Conservation (phyloP, 805 yeast genomes). For the Sugiyamaella chiloensis region DNA sequence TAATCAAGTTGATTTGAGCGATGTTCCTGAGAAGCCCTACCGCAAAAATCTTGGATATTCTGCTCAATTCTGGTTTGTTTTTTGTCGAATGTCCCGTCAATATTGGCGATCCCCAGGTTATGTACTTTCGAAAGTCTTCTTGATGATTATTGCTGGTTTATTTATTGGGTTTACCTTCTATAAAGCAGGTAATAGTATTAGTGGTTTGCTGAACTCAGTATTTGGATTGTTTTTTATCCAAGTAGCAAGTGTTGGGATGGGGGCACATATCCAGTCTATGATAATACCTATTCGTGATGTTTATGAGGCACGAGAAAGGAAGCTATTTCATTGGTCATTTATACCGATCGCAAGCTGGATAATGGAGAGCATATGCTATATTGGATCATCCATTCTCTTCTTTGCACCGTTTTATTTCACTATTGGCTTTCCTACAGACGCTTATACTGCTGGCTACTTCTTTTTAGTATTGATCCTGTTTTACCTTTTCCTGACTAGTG, state of each 20-base stretch:
- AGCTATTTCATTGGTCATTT: slow-evolving; percentile 60
- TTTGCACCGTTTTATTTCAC: slow-evolving; percentile 63
- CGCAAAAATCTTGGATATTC: background rate
- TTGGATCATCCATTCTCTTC: slow-evolving; percentile 54
- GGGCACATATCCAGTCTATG: slow-evolving; percentile 58
- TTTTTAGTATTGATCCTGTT: slow-evolving; percentile 39
- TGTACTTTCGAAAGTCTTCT: background rate
- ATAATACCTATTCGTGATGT: slow-evolving; percentile 55
- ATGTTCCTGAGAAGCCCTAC: background rate
- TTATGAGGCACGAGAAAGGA: slow-evolving; percentile 66
- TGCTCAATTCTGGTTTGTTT: slow-evolving; percentile 1
- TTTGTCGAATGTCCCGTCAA: background rate
- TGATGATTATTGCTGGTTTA: slow-evolving; percentile 4
- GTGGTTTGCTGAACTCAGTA: slow-evolving; percentile 70
- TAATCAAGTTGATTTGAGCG: no score
- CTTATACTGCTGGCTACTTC: slow-evolving; percentile 40
- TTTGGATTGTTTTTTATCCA: slow-evolving; percentile 65
- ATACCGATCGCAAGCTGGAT: slow-evolving; percentile 57
- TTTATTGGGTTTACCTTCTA: slow-evolving; percentile 9
- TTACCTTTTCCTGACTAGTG: slow-evolving; percentile 41
- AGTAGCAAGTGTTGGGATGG: slow-evolving; percentile 49
- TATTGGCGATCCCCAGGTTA: slow-evolving; percentile 9
- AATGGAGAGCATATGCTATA: slow-evolving; percentile 61
- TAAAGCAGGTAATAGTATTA: slow-evolving; percentile 2
- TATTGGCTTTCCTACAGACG: slow-evolving; percentile 58